A percentile compares a stretch with the other conserved stretches of the same genome.
Evolutionary conservation across 805 yeast genomes (phyloP).

Genomic region (Lachancea cidri): DNA sequence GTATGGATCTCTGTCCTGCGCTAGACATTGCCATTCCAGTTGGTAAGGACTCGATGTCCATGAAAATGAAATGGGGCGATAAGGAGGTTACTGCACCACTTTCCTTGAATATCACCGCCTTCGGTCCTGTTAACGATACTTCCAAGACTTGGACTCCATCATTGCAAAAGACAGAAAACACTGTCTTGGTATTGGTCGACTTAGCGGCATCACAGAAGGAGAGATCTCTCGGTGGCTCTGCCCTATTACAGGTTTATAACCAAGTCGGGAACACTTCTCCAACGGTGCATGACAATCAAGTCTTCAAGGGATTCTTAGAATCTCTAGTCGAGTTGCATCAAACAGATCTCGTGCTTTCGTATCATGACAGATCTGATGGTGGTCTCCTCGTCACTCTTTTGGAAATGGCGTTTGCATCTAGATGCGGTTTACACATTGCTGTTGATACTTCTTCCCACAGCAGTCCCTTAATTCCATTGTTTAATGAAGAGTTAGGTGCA

Average conservation of each 20-base stretch:
- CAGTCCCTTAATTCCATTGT: conserved; percentile 52
- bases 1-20: conserved; percentile 89
- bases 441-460: conserved; percentile 35
- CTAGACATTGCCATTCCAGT: conserved; percentile 92
- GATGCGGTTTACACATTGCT: conserved; percentile 69
- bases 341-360: conserved; percentile 64
- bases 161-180: conserved; percentile 46
- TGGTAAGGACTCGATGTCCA: conserved; percentile 98
- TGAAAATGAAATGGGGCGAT: conserved; percentile 96
- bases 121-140: conserved; percentile 80
- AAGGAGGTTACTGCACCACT: conserved; percentile 95
- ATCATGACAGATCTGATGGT: conserved; percentile 97
- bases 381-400: conserved; percentile 79
- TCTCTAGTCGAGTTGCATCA: conserved; percentile 71
- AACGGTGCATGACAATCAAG: conserved; percentile 62
- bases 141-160: conserved; percentile 95
- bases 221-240: conserved; percentile 83
- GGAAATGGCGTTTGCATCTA: conserved; percentile 97
- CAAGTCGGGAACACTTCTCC: conserved; percentile 83
- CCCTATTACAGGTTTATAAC: conserved; percentile 87
- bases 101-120: conserved; percentile 85
- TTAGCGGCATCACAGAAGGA: conserved; percentile 49
- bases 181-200: conserved; percentile 75
- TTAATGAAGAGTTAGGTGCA: conserved; percentile 93
- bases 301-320: conserved; percentile 65